Evolutionary conservation across 345 rosid species (phyloP).

Genomic region (Eucalyptus grandis): DNA sequence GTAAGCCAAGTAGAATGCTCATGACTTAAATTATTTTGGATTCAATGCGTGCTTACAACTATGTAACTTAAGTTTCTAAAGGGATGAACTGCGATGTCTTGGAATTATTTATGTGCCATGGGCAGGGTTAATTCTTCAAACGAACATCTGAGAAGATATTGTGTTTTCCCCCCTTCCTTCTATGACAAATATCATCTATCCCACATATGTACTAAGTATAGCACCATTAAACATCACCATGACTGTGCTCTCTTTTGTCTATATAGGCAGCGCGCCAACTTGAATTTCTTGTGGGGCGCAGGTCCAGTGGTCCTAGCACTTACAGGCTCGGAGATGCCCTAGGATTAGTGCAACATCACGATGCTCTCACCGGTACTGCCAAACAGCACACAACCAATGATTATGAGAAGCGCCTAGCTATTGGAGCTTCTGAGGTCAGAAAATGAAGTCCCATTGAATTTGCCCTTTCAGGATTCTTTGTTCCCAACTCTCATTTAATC

Average conservation of each 20-base stretch:
- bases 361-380: constrained; percentile 81
- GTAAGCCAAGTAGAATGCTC: background rate
- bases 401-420: constrained; percentile 53
- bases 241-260: background rate
- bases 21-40: background rate
- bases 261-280: constrained; percentile 78
- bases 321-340: constrained; percentile 62
- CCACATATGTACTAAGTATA: background rate
- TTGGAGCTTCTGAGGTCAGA: constrained; percentile 60
- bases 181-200: background rate
- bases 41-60: background rate
- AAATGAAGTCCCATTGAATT: background rate
- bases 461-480: background rate
- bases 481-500: background rate
- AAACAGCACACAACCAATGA: constrained; percentile 81
- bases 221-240: background rate
- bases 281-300: constrained; percentile 61
- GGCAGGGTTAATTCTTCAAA: background rate
- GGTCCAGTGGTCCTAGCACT: constrained; percentile 31
- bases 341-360: constrained; percentile 82
- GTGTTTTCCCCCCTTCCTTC: background rate
- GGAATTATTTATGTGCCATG: background rate
- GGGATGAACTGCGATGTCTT: background rate
- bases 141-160: background rate
- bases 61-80: background rate